Percentiles rank a stretch among this genome's conserved stretches.
phyloP scores from a whole-genome alignment of 2,329 filamentous ascomycete species.

The Diaporthe destruens region DNA sequence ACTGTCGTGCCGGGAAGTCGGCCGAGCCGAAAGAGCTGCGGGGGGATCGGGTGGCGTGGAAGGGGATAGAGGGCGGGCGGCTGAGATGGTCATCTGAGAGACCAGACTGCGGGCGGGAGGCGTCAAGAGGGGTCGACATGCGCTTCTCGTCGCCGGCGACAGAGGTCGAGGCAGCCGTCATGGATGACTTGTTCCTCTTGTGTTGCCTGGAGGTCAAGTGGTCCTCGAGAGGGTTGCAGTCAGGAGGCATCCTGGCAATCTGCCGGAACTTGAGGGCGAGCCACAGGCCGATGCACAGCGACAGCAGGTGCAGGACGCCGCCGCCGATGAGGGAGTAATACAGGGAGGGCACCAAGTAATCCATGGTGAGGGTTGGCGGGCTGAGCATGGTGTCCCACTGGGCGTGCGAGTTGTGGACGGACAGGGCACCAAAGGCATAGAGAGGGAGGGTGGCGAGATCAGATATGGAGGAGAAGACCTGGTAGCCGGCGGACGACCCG shows the following conservation, averaged over 20 bases:
- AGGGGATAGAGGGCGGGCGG: slow-evolving; percentile 74
- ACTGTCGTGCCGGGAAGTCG: slow-evolving; percentile 68
- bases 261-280: slow-evolving; percentile 83
- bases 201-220: slow-evolving; percentile 83
- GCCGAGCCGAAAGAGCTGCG: slow-evolving; percentile 64
- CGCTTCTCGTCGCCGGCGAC: slow-evolving; percentile 70
- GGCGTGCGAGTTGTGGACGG: slow-evolving; percentile 57
- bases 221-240: slow-evolving; percentile 94
- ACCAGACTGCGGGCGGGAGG: slow-evolving; percentile 58
- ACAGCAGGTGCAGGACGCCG: slow-evolving; percentile 77
- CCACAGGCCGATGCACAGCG: slow-evolving; percentile 79
- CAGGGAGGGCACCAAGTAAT: slow-evolving; percentile 73
- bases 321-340: slow-evolving; percentile 76
- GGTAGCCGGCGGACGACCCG: slow-evolving; percentile 87
- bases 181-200: slow-evolving; percentile 78
- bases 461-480: slow-evolving; percentile 82
- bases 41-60: slow-evolving; percentile 79
- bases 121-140: slow-evolving; percentile 60
- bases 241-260: slow-evolving; percentile 85
- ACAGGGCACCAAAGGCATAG: slow-evolving; percentile 67
- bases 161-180: slow-evolving; percentile 59
- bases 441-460: slow-evolving; percentile 71
- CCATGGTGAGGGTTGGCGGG: slow-evolving; percentile 65
- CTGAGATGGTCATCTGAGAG: slow-evolving; percentile 59
- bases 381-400: slow-evolving; percentile 78